Evolutionary conservation across 2,329 filamentous ascomycete species (phyloP), one percentile per base, ranked within the genome.

Genomic region (Penicillium sp.): DNA sequence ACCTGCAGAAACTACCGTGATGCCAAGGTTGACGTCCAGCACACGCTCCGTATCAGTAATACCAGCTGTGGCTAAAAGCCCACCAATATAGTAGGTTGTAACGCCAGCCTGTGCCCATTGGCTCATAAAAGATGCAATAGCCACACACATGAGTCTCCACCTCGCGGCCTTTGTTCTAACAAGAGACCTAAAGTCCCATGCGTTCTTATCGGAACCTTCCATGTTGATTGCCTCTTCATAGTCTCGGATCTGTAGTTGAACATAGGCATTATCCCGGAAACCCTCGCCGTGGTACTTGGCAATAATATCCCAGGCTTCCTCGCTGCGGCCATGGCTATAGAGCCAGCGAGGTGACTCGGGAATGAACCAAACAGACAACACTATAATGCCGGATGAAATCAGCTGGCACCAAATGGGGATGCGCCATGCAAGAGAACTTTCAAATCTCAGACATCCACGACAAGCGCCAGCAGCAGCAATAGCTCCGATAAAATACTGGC

Each of bases 311-410:
- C 81, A 72, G 2, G 83, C 83, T 61, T 85, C 77, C 29, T 85
- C 82, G 13, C 79, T 76, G n/a, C 81, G 79, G 56, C 83, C 81
- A 53, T 84, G 79, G 53, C 80, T 79, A 53, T 85, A 82, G 18
- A 85, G 76, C 83, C 83, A 87, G 47, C 85, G 73, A 1, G 85
- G 85, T 0, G 81, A 85, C 63, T 87, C 85, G 0, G 85, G 85
- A 1, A 86, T 72, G 60, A 85, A 78, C 50, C 50, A 52, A 11
- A 52, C 62, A 78, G 82, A 11, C 77, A 74, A 38, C 35, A 80
- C 74, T 42, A 85, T 79, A 2, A 85, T 61, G 2, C 67, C 64
- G 38, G 72, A 74, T 26, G 78, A 73, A 10, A 76, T 74, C 22
- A 77, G 70, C 64, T 85, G 82, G 3, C 82, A 69, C 64, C 83